Percentiles rank a stretch among this genome's conserved stretches.
Conservation (phyloP, 441 rosid genomes). For the Kokia cookei region DNA sequence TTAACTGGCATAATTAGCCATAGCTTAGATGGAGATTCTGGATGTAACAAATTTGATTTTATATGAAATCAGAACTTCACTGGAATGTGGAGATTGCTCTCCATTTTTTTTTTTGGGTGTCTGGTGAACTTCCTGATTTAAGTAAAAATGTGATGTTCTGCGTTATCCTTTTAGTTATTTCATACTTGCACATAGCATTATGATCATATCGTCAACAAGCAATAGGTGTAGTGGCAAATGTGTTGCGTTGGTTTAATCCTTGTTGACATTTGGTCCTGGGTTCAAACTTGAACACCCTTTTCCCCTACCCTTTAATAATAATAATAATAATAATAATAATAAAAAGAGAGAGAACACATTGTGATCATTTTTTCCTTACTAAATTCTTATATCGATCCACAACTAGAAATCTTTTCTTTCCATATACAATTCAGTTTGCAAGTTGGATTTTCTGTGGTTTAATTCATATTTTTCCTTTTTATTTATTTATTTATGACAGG, state of each 20-base stretch:
- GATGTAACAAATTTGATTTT: background rate
- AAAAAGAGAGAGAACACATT: background rate
- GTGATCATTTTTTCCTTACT: background rate
- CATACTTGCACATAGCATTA: background rate
- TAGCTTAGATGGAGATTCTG: background rate
- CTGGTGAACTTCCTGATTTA: background rate
- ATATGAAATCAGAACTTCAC: background rate
- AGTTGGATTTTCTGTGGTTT: background rate
- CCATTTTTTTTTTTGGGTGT: background rate
- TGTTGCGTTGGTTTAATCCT: no score
- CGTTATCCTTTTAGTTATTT: background rate
- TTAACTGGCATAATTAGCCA: background rate
- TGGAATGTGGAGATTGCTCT: background rate
- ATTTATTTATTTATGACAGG: conserved; percentile 26
- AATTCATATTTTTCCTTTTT: conserved; percentile 2
- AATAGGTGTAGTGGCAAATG: no score
- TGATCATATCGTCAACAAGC: no score
- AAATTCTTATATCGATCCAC: background rate
- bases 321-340: no score
- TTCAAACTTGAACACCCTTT: no score
- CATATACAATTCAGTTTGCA: background rate
- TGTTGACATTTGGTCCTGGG: no score
- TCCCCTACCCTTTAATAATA: no score
- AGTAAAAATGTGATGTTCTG: background rate
- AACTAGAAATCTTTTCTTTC: background rate